Base-by-base conservation (phyloP, 306 rosid genomes). In the Cicer pinnatifidum region DNA sequence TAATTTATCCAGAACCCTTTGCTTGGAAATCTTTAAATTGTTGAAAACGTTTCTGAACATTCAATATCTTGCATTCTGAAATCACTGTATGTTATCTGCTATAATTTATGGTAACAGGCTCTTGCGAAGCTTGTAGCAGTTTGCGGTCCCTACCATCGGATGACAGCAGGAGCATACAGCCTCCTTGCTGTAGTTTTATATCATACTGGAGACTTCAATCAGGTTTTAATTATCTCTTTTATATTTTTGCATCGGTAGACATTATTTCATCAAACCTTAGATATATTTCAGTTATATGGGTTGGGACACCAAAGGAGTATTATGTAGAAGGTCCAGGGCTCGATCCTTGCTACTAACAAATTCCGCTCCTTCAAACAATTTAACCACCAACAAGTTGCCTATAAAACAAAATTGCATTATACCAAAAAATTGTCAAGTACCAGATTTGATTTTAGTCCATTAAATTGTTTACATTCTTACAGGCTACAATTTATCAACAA, bases 191-290 rank as follows among this genome's bases (percentile, higher is more conserved):
- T 94, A 71, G 99, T 94, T 86, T 75, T 94, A 62, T 94, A 94
- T 85, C 99, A 94, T 76, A 94, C 99, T n/a, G 99, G 99, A 50
- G 97, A 94, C 85, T 94, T 94, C 73, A 94, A 94, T 87, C 99
- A 94, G 99, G 99, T 91, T 51, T 57, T 58, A 35, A 15, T 48
- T 62, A 1, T 75, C 64, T 72, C 64, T 56, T 69, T 71, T 47
- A 54, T 81, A 67, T 76, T 79, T 83, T 75, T 59, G 45, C 78
- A 60, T 80, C 75, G 59, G 83, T 48, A 19, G 77, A 73, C 53
- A 41, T 75, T 51, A 33, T 69, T 68, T 68, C 71, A 50, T 54
- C 71, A 7, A 75, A 35, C 17, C 70, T 20, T 23, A 40, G 28
- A 61, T 13, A 38, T 68, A 66, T 80, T 58, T 53, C 64, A 51